Base-by-base conservation (phyloP, 2,329 filamentous ascomycete genomes). In the Verticillium isaacii region DNA sequence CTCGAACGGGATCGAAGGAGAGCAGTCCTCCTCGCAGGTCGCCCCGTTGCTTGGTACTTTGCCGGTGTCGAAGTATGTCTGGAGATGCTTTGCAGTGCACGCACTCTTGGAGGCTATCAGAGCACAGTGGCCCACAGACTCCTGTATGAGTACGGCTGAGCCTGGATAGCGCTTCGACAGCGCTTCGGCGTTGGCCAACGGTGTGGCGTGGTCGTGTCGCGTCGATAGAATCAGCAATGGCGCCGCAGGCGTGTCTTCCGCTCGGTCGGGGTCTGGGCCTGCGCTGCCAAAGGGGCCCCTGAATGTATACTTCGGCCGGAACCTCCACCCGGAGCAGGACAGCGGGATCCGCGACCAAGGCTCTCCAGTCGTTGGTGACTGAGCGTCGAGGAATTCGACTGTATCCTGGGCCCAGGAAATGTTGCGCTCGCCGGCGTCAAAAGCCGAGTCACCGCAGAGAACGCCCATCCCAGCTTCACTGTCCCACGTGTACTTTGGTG, bases 171-270 rank as follows among this genome's bases (percentile, higher is more conserved):
- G 23, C 37, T 55, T 58, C 7, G 70, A 65, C 67, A 71, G 73
- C 36, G 59, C 61, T 6, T 64, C 68, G 41, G 77, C 70, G 69
- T 79, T 74, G 62, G 73, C 58, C 41, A 78, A 65, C 5, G 80
- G 80, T 32, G 80, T 82, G 12, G 81, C 76, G 14, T 81, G 80
- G 61, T 82, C 80, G 7, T 76, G 71, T 6, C 71, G 64, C 60
- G 76, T 78, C 12, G 75, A 72, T 3, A 82, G 64, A 66, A 80
- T 80, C 32, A 83, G 67, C 32, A 82, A 63, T 4, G 80, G 80
- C 4, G 76, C 75, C 0, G 69, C 68, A 0, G 80, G 80, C 45
- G 65, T 71, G 8, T 70, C 75, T 14, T 65, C 63, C 2, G 65
- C 61, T 2, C 68, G n/a, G 32, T 65, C 39, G 9, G 73, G 57